phyloP scores from a whole-genome alignment of 768 basidiomycete genomes.

The Lactifluus subvellereus region DNA sequence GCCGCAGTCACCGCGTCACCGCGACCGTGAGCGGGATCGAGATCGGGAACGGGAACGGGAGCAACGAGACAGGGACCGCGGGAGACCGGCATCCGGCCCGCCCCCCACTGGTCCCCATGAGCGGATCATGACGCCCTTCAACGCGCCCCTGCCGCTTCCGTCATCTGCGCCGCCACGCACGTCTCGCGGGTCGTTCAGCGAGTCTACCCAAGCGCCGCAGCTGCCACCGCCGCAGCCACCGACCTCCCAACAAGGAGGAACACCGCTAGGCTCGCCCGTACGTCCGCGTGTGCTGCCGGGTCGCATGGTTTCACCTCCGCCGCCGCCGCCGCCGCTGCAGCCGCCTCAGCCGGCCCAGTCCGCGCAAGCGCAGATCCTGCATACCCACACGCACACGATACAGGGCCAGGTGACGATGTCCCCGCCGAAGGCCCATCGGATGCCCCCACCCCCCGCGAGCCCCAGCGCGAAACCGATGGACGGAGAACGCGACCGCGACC shows the following conservation, averaged over 20 bases:
- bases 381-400: neutral
- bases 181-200: conserved; percentile 19
- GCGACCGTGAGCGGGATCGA: conserved; percentile 15
- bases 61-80: conserved; percentile 19
- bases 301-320: conserved; percentile 6
- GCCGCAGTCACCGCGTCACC: conserved; percentile 20
- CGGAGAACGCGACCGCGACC: conserved; percentile 18
- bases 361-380: neutral
- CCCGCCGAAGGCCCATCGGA: conserved; percentile 9
- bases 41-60: conserved; percentile 28
- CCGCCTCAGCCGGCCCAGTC: neutral
- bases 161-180: conserved; percentile 7
- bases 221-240: neutral
- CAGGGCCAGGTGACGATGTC: conserved; percentile 12
- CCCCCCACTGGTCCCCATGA: conserved; percentile 28
- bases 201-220: conserved; percentile 1
- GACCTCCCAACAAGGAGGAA: conserved; percentile 3
- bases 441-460: conserved; percentile 8
- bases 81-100: conserved; percentile 25
- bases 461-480: conserved; percentile 21
- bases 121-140: conserved; percentile 30
- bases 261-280: conserved; percentile 15
- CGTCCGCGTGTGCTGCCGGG: conserved; percentile 12
- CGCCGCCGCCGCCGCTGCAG: neutral
- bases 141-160: conserved; percentile 5